Evolutionary conservation across 495 filamentous ascomycete species (phyloP), one percentile per base, ranked within the genome.

Genomic region (Schizothecium vesticola): DNA sequence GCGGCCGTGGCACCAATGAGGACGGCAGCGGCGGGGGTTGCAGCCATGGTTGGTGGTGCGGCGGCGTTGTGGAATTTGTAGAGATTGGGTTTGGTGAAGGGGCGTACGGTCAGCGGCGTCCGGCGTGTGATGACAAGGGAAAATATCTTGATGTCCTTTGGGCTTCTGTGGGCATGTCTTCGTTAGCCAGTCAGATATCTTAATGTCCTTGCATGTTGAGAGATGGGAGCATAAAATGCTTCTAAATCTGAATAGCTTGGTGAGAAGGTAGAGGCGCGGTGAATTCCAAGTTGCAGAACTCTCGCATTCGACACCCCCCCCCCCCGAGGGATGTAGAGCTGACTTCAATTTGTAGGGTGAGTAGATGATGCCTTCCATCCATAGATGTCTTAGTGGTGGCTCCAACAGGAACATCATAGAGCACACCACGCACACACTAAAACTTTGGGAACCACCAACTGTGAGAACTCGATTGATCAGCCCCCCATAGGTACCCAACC

Each of bases 31-130:
- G 70, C 79, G 33, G 78, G 71, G 8, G 73, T 74, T 62, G 77
- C 76, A 0, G 78, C 77, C 7, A 71, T 83, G 11, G 72, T 82
- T 43, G 82, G 77, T 24, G 79, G 74, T 55, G 78, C 77, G 61
- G 76, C 73, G 22, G 65, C 69, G n/a, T 70, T 65, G 23, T 22
- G 33, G 31, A 63, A 66, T 59, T 59, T 59, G 55, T 61, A 51
- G 12, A 11, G 1, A 33, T 33, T 13, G 31, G 31, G 31, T 33
- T 33, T 33, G 11, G 31, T 33, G 31, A 33, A 19, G 43, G 19
- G 43, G 43, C 43, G 43, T 51, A 51, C 43, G 43, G 43, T 8
- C 43, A 51, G 19, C 43, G 43, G 43, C 19, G 43, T 51, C 43
- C 43, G 43, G 43, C 43, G 43, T 59, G 58, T 19, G 16, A 24